A percentile compares a stretch with the other conserved stretches of the same genome.
These are phyloP conservation scores for Clohesyomyces aquaticus DNA, from an alignment of 495 filamentous ascomycete genomes.

Conservation along the genomic window DNA sequence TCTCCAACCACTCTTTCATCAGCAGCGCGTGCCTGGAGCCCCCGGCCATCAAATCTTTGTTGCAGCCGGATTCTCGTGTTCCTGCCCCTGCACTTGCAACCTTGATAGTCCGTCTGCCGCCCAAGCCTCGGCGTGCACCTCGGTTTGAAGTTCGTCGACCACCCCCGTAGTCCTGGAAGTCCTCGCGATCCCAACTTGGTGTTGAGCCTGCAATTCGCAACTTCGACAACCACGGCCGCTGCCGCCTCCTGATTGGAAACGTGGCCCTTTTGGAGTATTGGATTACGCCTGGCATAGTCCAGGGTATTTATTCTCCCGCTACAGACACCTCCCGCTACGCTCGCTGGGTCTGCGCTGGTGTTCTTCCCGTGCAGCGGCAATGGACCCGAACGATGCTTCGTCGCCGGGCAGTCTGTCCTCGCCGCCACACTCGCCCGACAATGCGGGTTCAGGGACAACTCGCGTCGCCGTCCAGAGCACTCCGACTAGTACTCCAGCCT, in stretches of 20 bases:
- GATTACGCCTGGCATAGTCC: not conserved
- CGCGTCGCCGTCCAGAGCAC: constrained; percentile 15
- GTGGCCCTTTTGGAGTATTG: not conserved
- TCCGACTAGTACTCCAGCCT: constrained; percentile 15
- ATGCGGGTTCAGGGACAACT: constrained; percentile 20
- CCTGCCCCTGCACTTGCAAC: constrained; percentile 24
- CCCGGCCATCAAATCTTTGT: constrained; percentile 9
- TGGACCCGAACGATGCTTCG: constrained; percentile 31
- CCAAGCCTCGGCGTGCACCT: constrained; percentile 13
- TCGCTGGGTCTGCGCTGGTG: not conserved
- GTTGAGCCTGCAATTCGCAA: constrained; percentile 23
- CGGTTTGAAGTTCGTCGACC: constrained; percentile 34
- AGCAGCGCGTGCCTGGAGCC: not conserved
- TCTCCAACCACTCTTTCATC: constrained; percentile 5
- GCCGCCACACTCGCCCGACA: constrained; percentile 42
- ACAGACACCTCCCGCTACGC: not conserved
- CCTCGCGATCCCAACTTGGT: constrained; percentile 15
- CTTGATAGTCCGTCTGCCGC: not conserved
- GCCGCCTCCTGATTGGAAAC: not conserved
- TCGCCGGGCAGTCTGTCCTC: constrained; percentile 34
- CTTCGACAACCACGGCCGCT: not conserved
- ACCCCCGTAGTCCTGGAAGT: constrained; percentile 13
- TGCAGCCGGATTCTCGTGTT: constrained; percentile 7
- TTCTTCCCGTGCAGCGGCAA: constrained; percentile 21
- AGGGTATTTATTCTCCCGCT: not conserved